Base-by-base conservation (phyloP, 768 basidiomycete species). In the Lyophyllum atratum region DNA sequence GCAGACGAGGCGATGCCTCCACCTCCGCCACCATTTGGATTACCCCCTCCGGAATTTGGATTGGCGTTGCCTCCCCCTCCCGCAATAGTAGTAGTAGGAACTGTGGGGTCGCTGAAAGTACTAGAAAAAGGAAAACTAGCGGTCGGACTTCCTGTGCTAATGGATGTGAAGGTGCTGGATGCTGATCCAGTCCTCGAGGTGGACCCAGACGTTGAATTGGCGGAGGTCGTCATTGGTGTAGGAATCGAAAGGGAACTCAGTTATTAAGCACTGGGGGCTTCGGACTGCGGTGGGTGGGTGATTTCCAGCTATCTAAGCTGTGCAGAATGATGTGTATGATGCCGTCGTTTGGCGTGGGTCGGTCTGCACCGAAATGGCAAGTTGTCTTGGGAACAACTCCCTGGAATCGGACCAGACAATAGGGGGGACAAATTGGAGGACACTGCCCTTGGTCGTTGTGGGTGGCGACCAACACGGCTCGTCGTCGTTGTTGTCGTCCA, bases 1-100 rank as follows among this genome's bases (percentile, higher is more conserved):
- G 58, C 58, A 28, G 58, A 59, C 3, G 58, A 55, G 21, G 53
- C 58, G 22, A 55, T 59, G 26, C 48, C 47, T 44, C 37, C 55
- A 7, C 22, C 24, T 17, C 40, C 44, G 15, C 52, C 49, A 43
- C 46, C 39, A 40, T n/a, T 39, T 12, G 37, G 39, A 40, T n/a
- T 39, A 1, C 29, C 45, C 6, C 31, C 31, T 3, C 34, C 34
- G 34, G 11, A 9, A 37, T 37, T 37, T n/a, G n/a, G n/a, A 15
- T 37, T 37, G 3, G 12, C 34, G 14, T 15, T 15, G 14, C 34
- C 34, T 6, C 34, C 34, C 4, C 34, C 34, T 3, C 34, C 34
- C 4, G 11, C 34, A 7, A 42, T 28, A 15, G 26, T 54, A 2
- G 28, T 45, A 4, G 11, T 54, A 3, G 52, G 24, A 14, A 21